A percentile compares a stretch with the other conserved stretches of the same genome.
Conservation (phyloP, 2,329 filamentous ascomycete genomes). For the Colletotrichum sp. region DNA sequence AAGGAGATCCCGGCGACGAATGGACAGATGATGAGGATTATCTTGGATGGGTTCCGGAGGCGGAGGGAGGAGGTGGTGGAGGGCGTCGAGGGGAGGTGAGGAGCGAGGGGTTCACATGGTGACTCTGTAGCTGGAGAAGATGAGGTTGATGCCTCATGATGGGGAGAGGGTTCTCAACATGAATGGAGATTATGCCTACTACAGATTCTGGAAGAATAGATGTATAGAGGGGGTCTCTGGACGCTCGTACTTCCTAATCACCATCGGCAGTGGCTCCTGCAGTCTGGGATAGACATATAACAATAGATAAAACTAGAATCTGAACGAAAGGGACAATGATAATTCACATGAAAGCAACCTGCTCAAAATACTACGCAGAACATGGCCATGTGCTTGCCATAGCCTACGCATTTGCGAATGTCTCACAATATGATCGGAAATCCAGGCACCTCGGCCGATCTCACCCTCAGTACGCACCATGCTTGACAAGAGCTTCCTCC, state of each 20-base stretch:
- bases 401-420: background rate
- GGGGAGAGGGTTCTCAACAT: too few species aligned
- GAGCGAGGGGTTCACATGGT: background rate
- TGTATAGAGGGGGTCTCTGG: background rate
- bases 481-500: background rate
- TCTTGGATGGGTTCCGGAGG: slow-evolving; percentile 35
- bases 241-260: background rate
- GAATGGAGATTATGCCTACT: background rate
- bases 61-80: slow-evolving; percentile 18
- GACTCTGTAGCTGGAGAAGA: background rate
- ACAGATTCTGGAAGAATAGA: background rate
- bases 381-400: background rate
- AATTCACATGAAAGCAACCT: background rate
- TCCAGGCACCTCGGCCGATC: background rate
- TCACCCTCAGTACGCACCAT: background rate
- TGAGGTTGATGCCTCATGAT: background rate
- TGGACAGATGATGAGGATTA: slow-evolving; percentile 27
- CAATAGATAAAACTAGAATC: background rate
- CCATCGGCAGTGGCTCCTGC: background rate
- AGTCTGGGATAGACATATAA: background rate
- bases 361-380: background rate
- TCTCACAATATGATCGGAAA: background rate
- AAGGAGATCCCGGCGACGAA: slow-evolving; percentile 33
- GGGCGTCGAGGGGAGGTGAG: background rate
- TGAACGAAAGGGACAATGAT: background rate